These are phyloP conservation scores for Gymnopilus dilepis DNA, from an alignment of 768 basidiomycete genomes.

Conservation along the genomic window DNA sequence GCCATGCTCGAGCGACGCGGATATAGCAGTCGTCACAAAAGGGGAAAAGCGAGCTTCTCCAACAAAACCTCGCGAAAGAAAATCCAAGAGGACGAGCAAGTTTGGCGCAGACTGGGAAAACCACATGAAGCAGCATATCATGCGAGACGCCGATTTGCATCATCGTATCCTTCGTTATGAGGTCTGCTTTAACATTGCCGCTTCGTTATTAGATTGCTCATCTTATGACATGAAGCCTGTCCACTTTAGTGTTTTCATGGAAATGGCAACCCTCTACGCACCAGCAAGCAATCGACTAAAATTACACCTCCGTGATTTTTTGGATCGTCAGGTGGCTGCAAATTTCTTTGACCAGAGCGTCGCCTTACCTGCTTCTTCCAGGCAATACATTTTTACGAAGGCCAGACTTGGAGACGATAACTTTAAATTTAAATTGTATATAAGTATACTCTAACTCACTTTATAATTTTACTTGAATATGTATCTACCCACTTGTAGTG, in stretches of 20 bases:
- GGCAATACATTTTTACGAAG: slow-evolving; percentile 61
- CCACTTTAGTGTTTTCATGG: slow-evolving; percentile 56
- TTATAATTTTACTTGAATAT: background rate
- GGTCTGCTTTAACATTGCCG: slow-evolving; percentile 38
- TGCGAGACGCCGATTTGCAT: slow-evolving; percentile 52
- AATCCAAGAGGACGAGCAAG: slow-evolving; percentile 20
- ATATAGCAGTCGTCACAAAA: background rate
- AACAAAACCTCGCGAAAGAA: slow-evolving; percentile 7
- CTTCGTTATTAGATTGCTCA: background rate
- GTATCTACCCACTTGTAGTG: too few species aligned
- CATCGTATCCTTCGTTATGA: slow-evolving; percentile 69
- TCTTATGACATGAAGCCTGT: slow-evolving; percentile 50
- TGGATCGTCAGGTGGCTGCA: slow-evolving; percentile 57
- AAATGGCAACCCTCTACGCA: slow-evolving; percentile 41
- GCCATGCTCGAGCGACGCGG: background rate
- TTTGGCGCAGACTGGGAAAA: slow-evolving; percentile 49
- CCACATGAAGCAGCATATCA: slow-evolving; percentile 46
- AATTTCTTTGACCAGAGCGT: slow-evolving; percentile 2
- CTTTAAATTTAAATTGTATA: background rate
- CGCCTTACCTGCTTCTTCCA: slow-evolving; percentile 24
- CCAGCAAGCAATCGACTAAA: slow-evolving; percentile 39
- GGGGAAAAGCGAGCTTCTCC: slow-evolving; percentile 2
- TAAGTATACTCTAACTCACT: too few species aligned
- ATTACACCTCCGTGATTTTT: slow-evolving; percentile 48
- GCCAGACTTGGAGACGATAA: slow-evolving; percentile 16